phyloP scores from a whole-genome alignment of 2,329 filamentous ascomycete genomes.

The Pseudocercospora cruenta region DNA sequence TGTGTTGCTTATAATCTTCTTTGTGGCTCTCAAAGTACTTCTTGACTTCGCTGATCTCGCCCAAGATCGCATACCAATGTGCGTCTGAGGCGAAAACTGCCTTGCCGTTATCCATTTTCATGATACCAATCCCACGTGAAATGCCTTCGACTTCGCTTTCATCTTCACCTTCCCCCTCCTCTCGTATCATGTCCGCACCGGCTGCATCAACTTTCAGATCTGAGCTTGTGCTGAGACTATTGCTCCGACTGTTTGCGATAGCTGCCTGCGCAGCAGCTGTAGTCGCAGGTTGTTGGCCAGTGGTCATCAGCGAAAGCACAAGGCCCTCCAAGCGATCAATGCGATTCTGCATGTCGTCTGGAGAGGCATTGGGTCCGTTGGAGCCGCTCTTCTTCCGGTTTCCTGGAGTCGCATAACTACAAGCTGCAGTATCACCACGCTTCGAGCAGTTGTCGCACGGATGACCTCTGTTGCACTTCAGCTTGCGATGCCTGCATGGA shows the following conservation, averaged over 20 bases:
- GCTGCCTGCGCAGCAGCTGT: constrained; percentile 61
- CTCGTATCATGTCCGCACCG: constrained; percentile 60
- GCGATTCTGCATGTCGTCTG: constrained; percentile 98
- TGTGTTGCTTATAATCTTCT: constrained; percentile 82
- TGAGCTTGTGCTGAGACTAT: constrained; percentile 42
- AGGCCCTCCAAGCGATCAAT: constrained; percentile 93
- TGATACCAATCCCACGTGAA: constrained; percentile 55
- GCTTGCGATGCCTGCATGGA: constrained; percentile 89
- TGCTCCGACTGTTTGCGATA: constrained; percentile 50
- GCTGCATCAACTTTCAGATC: constrained; percentile 56
- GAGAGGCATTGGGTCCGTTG: constrained; percentile 52
- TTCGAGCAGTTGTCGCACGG: constrained; percentile 96
- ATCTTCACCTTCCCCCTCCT: constrained; percentile 54
- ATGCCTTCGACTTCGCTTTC: constrained; percentile 66
- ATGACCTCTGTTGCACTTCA: constrained; percentile 90
- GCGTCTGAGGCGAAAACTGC: constrained; percentile 55
- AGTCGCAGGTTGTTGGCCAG: constrained; percentile 63
- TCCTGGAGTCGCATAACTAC: constrained; percentile 74
- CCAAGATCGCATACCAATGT: constrained; percentile 57
- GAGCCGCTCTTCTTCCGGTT: constrained; percentile 70
- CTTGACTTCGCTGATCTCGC: constrained; percentile 86
- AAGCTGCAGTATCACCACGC: constrained; percentile 77
- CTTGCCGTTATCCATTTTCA: constrained; percentile 56
- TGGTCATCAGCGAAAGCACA: constrained; percentile 92
- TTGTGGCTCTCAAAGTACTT: constrained; percentile 86